These are phyloP conservation scores for Syncephalastrum monosporum DNA, from an alignment of 371 early-diverging fungal genomes.

Conservation along the genomic window DNA sequence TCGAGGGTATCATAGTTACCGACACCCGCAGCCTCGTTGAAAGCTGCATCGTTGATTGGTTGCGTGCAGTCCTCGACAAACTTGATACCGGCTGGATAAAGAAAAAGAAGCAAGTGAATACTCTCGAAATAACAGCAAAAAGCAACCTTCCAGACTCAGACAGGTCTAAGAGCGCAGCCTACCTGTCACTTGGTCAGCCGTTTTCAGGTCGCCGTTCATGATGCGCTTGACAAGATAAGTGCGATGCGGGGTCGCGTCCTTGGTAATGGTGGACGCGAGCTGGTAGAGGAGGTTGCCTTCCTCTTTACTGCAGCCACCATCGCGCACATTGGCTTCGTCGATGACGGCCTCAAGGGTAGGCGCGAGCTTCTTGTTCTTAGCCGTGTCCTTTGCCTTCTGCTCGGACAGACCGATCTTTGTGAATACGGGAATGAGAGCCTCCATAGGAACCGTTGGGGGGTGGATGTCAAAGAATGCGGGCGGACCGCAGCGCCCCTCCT, in stretches of 20 bases:
- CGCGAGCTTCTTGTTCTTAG: slow-evolving; percentile 91
- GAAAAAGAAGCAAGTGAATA: not conserved
- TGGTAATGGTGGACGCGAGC: slow-evolving; percentile 85
- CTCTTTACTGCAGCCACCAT: slow-evolving; percentile 64
- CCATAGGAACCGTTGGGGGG: slow-evolving; percentile 26
- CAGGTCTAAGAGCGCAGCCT: slow-evolving; percentile 11
- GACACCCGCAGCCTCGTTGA: slow-evolving; percentile 87
- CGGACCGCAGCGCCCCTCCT: no score
- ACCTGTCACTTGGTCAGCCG: slow-evolving; percentile 91
- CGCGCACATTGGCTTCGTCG: slow-evolving; percentile 62
- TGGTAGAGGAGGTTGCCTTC: slow-evolving; percentile 80
- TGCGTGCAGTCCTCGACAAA: slow-evolving; percentile 64
- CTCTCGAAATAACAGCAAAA: not conserved
- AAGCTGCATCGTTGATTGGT: slow-evolving; percentile 62
- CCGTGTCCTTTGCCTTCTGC: slow-evolving; percentile 92
- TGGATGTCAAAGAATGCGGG: no score
- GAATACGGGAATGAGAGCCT: slow-evolving; percentile 68
- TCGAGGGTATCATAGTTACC: slow-evolving; percentile 55
- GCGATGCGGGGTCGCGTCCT: slow-evolving; percentile 71
- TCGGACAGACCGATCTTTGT: slow-evolving; percentile 86
- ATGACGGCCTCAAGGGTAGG: slow-evolving; percentile 69
- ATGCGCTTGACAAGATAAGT: slow-evolving; percentile 79
- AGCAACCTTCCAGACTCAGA: not conserved
- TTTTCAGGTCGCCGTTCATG: slow-evolving; percentile 64
- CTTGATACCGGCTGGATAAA: slow-evolving; percentile 81